Base-by-base conservation (phyloP, 139 green algal species). In the Chlamydomonas schloesseri region DNA sequence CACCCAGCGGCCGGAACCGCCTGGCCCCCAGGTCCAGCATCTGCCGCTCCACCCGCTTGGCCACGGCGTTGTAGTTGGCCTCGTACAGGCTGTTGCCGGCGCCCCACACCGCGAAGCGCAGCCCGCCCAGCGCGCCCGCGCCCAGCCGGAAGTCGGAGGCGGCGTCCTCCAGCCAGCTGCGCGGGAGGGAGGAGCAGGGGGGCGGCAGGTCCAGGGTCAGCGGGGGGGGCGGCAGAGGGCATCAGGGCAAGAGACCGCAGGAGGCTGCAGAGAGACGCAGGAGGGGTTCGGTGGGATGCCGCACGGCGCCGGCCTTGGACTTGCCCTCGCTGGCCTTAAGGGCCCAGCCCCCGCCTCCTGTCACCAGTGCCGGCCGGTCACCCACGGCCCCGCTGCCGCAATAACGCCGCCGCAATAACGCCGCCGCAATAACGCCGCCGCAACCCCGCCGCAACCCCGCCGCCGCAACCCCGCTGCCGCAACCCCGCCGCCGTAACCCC, bases 121-220 rank as follows among this genome's bases (percentile, higher is more conserved):
- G 78, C 55, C 36, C 53, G 36, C 20, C 42, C 47, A 96, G 84
- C 13, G 86, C 84, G 3, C 65, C 68, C 0, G 84, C 34, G 18
- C 93, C 93, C 62, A 94, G 79, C 3, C 93, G 86, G 74, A 96
- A 96, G 88, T 96, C 93, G 24, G 60, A 89, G 21, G 87, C 34
- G 53, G 85, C 91, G 55, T 96, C 92, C 34, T 95, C 88, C 46
- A 96, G 81, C 93, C 93, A 96, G 76, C 90, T 93, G 58, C 15
- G 34, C 34, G 33, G 33, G n/a, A n/a, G n/a, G 33, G 73, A n/a
- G 4, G 31, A 53, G 20, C 31, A 18, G 53, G 26, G n/a, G 33
- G 23, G 31, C 2, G n/a, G 15, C 11, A n/a, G n/a, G 50, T 2
- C n/a, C n/a, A 31, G 73, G 3, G 50, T 13, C 2, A 53, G 53